Evolutionary conservation across 306 rosid genomes (phyloP).

Genomic region (Erythrophleum fordii): DNA sequence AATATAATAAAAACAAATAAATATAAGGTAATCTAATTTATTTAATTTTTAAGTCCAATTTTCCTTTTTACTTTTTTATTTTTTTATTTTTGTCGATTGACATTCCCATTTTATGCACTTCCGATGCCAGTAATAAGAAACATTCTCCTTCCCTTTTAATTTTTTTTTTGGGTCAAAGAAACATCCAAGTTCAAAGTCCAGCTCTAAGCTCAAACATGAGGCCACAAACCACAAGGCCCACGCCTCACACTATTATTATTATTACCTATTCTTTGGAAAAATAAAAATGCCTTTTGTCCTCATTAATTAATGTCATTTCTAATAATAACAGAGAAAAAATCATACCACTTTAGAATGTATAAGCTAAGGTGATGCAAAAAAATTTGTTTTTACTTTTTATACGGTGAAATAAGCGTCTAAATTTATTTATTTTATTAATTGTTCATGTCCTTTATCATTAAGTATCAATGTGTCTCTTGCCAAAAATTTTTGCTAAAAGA

Average conservation of each 20-base stretch:
- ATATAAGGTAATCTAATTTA: too few species aligned
- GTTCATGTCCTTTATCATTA: too few species aligned
- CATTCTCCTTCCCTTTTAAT: background rate
- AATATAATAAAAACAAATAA: too few species aligned
- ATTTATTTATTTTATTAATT: too few species aligned
- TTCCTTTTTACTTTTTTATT: background rate
- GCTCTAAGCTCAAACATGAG: background rate
- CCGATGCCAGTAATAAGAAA: constrained; percentile 28
- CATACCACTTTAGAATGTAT: background rate
- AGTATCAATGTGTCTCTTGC: too few species aligned
- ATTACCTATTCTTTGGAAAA: background rate
- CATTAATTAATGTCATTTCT: too few species aligned
- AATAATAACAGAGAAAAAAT: background rate
- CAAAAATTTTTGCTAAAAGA: too few species aligned
- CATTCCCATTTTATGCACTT: background rate
- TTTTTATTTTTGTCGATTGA: background rate
- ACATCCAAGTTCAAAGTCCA: constrained; percentile 24
- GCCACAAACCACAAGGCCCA: background rate
- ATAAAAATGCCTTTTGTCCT: background rate
- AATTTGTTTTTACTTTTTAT: too few species aligned
- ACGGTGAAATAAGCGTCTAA: too few species aligned
- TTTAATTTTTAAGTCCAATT: too few species aligned
- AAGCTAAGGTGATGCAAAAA: too few species aligned
- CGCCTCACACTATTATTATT: background rate
- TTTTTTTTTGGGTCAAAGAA: background rate